A percentile compares a stretch with the other conserved stretches of the same genome.
These are phyloP conservation scores for Wakefieldia striispora DNA, from an alignment of 768 basidiomycete species.

Conservation along the genomic window DNA sequence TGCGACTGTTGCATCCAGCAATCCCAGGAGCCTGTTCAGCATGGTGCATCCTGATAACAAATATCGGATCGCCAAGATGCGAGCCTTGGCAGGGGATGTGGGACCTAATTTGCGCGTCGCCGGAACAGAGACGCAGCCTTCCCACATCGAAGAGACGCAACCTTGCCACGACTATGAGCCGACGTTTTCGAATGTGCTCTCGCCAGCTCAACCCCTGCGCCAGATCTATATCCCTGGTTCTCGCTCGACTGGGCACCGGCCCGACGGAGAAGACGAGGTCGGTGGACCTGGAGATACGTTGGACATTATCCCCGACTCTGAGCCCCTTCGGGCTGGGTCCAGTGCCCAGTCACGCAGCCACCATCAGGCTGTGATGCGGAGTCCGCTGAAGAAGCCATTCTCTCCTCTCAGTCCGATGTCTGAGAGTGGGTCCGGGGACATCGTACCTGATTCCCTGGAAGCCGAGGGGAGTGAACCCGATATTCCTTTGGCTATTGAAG, in stretches of 20 bases:
- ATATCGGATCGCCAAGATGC: constrained; percentile 30
- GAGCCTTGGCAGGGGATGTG: constrained; percentile 17
- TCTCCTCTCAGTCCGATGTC: constrained; percentile 24
- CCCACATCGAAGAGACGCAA: constrained; percentile 18
- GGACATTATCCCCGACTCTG: constrained; percentile 65
- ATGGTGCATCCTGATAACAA: constrained; percentile 35
- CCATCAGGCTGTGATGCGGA: constrained; percentile 1
- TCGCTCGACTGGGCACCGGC: neutral
- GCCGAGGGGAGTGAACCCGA: constrained; percentile 35
- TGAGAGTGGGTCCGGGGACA: constrained; percentile 23
- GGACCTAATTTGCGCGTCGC: constrained; percentile 17
- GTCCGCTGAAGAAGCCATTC: constrained; percentile 17
- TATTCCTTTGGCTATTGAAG: constrained; percentile 41
- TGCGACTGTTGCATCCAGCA: constrained; percentile 19
- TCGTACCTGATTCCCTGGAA: constrained; percentile 28
- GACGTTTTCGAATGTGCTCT: neutral
- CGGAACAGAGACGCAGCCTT: constrained; percentile 16
- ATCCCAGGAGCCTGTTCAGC: constrained; percentile 30
- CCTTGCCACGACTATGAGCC: constrained; percentile 1
- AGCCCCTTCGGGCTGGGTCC: constrained; percentile 41
- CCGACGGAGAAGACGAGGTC: neutral
- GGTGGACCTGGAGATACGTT: constrained; percentile 34
- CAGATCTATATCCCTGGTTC: neutral
- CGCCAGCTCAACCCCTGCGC: constrained; percentile 1
- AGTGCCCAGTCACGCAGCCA: constrained; percentile 8